phyloP scores from a whole-genome alignment of 106 monocot species.

The Gastrodia elata region DNA sequence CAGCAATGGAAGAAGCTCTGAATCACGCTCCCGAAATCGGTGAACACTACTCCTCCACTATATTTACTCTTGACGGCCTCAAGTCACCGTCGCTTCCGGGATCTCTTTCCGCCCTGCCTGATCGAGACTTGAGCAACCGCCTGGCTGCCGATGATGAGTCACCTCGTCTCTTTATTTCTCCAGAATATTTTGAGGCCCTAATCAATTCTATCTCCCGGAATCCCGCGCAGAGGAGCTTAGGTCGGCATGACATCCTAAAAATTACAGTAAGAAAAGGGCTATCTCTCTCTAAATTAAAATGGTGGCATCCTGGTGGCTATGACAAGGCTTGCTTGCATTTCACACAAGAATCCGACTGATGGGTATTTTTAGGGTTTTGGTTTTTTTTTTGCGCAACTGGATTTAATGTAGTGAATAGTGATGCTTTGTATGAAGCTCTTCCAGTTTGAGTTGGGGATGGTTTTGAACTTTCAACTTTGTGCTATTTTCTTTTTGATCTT shows the following conservation, averaged over 20 bases:
- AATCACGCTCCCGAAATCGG: neutral
- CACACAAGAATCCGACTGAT: neutral
- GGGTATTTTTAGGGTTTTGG: neutral
- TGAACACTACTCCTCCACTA: neutral
- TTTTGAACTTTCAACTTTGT: neutral
- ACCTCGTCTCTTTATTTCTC: neutral
- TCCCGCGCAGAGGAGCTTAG: slow-evolving; percentile 1
- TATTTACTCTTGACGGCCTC: neutral
- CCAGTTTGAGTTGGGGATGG: neutral
- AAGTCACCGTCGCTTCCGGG: neutral
- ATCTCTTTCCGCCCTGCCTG: neutral
- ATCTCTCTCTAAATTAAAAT: neutral
- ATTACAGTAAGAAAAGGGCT: slow-evolving; percentile 1
- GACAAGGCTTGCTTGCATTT: neutral
- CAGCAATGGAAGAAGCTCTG: neutral
- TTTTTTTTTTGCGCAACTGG: no score
- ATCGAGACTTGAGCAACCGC: neutral
- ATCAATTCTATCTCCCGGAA: neutral
- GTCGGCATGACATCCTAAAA: neutral
- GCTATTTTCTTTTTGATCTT: neutral
- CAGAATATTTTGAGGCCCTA: neutral
- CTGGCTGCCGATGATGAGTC: neutral
- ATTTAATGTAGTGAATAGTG: no score
- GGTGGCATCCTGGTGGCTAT: slow-evolving; percentile 8
- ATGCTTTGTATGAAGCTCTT: neutral